Evolutionary conservation across 441 rosid genomes (phyloP).

Genomic region (Aquilaria agallochum): DNA sequence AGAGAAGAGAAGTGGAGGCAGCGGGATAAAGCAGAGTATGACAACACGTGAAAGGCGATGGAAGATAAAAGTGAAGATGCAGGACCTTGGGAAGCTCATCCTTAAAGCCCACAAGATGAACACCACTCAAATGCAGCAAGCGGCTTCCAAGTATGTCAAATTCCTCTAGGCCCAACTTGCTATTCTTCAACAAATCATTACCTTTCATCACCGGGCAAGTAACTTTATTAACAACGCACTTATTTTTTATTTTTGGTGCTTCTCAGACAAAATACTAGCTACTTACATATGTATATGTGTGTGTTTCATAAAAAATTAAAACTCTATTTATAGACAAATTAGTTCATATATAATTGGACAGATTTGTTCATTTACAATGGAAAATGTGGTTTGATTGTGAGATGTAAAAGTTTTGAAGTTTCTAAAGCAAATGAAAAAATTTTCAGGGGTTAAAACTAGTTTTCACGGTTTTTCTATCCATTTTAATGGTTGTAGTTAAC

Average conservation of each 20-base stretch:
- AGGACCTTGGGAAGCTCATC: slow-evolving; percentile 61
- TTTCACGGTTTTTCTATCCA: too few relatives aligned
- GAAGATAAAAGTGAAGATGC: slow-evolving; percentile 71
- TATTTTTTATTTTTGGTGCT: neutral
- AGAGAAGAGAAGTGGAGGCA: slow-evolving; percentile 17
- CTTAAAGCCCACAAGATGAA: slow-evolving; percentile 33
- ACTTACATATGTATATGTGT: too few relatives aligned
- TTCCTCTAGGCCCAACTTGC: slow-evolving; percentile 39
- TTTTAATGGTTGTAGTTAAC: too few relatives aligned
- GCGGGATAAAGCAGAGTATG: slow-evolving; percentile 60
- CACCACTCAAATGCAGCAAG: slow-evolving; percentile 69
- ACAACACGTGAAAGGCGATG: slow-evolving; percentile 71
- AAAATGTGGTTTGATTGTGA: too few relatives aligned
- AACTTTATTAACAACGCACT: neutral
- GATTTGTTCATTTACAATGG: too few relatives aligned
- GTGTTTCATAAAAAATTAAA: too few relatives aligned
- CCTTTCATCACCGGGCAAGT: slow-evolving; percentile 19
- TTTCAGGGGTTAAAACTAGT: too few relatives aligned
- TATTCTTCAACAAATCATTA: slow-evolving; percentile 14
- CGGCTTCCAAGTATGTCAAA: slow-evolving; percentile 65
- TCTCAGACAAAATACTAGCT: too few relatives aligned
- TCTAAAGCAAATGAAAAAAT: too few relatives aligned
- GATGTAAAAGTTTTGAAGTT: too few relatives aligned
- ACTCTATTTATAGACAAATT: too few relatives aligned
- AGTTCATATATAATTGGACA: too few relatives aligned